Evolutionary conservation across 2,329 filamentous ascomycete genomes (phyloP).

Genomic region (Trichophyton equinum): DNA sequence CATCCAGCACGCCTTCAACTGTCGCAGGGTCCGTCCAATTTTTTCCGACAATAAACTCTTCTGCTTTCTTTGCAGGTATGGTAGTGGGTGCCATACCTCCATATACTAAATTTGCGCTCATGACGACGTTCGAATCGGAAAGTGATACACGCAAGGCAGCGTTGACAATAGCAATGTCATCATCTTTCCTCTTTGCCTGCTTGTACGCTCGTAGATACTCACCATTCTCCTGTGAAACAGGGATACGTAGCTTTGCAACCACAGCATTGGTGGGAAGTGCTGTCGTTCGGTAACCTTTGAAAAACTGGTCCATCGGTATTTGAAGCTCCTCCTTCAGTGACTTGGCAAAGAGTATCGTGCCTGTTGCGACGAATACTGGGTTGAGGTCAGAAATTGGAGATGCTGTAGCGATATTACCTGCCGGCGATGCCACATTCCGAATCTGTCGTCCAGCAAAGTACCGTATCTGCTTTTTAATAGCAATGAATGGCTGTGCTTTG

Average conservation of each 20-base stretch:
- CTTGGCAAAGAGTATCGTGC: constrained; percentile 68
- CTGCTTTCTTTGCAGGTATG: constrained; percentile 68
- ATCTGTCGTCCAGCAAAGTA: constrained; percentile 95
- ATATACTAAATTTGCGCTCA: constrained; percentile 69
- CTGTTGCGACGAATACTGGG: constrained; percentile 79
- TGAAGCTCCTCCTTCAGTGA: constrained; percentile 60
- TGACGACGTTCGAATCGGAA: constrained; percentile 55
- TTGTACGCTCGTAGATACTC: constrained; percentile 89
- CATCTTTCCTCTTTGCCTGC: constrained; percentile 91
- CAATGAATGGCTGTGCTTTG: constrained; percentile 69
- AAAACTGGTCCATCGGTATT: constrained; percentile 87
- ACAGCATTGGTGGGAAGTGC: constrained; percentile 70
- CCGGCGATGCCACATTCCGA: constrained; percentile 91
- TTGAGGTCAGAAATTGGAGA: constrained; percentile 96
- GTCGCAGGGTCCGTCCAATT: constrained; percentile 69
- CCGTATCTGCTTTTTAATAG: constrained; percentile 82
- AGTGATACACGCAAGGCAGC: constrained; percentile 66
- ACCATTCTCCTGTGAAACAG: constrained; percentile 57
- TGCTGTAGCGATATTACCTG: constrained; percentile 85
- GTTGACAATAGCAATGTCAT: constrained; percentile 96
- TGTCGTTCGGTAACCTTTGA: constrained; percentile 79
- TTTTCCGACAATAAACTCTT: constrained; percentile 62
- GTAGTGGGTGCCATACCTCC: constrained; percentile 93
- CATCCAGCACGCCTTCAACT: constrained; percentile 78
- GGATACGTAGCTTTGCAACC: constrained; percentile 78